Evolutionary conservation across 768 basidiomycete genomes (phyloP).

Genomic region (Phaeolepiota aurea): DNA sequence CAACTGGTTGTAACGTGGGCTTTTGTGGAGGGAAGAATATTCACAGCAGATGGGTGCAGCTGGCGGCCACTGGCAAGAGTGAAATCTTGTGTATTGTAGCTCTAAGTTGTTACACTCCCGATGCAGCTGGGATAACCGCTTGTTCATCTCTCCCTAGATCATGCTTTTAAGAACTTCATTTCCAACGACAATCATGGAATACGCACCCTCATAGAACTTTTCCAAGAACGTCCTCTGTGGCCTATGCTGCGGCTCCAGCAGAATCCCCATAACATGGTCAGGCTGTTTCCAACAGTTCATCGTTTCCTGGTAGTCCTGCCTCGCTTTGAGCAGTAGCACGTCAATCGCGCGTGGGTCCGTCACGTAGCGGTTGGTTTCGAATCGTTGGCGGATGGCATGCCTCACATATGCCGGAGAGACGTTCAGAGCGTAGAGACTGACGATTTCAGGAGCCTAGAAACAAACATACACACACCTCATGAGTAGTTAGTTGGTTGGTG

Average conservation of each 20-base stretch:
- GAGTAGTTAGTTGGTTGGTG: constrained; percentile 2
- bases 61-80: neutral
- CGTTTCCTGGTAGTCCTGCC: constrained; percentile 89
- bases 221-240: constrained; percentile 64
- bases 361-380: constrained; percentile 80
- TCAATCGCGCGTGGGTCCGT: constrained; percentile 80
- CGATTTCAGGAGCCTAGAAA: constrained; percentile 83
- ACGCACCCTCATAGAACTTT: constrained; percentile 78
- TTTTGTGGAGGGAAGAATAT: too few relatives aligned
- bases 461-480: constrained; percentile 1
- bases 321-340: constrained; percentile 73
- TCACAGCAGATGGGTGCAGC: too few relatives aligned
- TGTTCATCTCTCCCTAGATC: constrained; percentile 75
- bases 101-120: constrained; percentile 27
- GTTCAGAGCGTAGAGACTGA: constrained; percentile 73
- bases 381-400: constrained; percentile 74
- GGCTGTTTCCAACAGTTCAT: constrained; percentile 91
- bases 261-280: constrained; percentile 69
- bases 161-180: too few relatives aligned
- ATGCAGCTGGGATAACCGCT: constrained; percentile 60
- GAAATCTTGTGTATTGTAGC: neutral
- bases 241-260: constrained; percentile 39
- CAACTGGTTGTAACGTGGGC: too few relatives aligned
- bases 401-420: constrained; percentile 73
- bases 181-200: constrained; percentile 1